Evolutionary conservation across 805 yeast species (phyloP).

Genomic region (Lipomyces japonicus): DNA sequence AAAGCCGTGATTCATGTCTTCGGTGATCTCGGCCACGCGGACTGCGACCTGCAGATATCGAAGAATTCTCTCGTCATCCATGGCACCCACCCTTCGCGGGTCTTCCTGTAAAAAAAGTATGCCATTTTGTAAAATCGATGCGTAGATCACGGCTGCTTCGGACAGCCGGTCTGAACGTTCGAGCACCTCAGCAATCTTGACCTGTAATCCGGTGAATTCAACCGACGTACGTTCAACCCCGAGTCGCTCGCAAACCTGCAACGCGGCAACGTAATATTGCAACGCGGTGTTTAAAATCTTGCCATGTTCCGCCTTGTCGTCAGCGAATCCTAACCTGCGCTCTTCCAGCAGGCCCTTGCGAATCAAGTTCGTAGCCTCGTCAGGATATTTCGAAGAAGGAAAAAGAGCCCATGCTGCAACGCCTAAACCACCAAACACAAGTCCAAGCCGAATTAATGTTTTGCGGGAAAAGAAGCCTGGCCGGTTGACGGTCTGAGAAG

Average conservation of each 20-base stretch:
- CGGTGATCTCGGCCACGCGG: conserved; percentile 56
- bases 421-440: background rate
- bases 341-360: conserved; percentile 84
- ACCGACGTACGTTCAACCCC: conserved; percentile 59
- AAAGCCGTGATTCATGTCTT: conserved; percentile 45
- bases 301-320: conserved; percentile 47
- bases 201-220: conserved; percentile 85
- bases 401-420: background rate
- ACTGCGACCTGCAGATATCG: conserved; percentile 67
- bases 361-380: conserved; percentile 63
- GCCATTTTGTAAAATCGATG: conserved; percentile 56
- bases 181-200: conserved; percentile 83
- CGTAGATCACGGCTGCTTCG: conserved; percentile 65
- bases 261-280: conserved; percentile 67
- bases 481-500: too few relatives aligned
- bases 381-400: conserved; percentile 42
- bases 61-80: conserved; percentile 45
- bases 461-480: too few relatives aligned
- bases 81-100: conserved; percentile 45
- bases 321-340: conserved; percentile 48
- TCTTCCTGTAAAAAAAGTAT: conserved; percentile 46
- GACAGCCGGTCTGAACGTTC: conserved; percentile 60
- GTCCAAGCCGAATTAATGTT: conserved; percentile 1
- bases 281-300: conserved; percentile 59
- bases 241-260: conserved; percentile 56